Evolutionary conservation across 1,139 yeast species (phyloP), one percentile per base, ranked within the genome.

Genomic region (Suhomyces maxii): DNA sequence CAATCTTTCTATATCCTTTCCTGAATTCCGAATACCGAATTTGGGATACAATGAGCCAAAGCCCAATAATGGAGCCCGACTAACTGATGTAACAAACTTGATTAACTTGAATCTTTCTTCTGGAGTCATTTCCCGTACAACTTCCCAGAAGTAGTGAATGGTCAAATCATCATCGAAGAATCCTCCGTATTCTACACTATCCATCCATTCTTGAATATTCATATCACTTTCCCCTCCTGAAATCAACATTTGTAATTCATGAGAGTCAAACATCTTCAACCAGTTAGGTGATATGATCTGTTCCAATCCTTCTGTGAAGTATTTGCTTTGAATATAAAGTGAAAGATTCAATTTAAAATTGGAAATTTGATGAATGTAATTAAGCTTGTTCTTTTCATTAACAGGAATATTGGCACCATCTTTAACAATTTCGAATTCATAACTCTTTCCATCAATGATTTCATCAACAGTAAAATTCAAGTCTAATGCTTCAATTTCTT

Each of bases 41-140:
- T 73, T 74, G 0, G 99, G 99, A 34, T 68, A 69, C 43, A 95
- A 71, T 7, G 83, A 81, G 3, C 77, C 73, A 63, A 93, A 93
- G 1, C 99, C 99, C 28, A 89, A 73, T 34, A 93, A 70, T 1
- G 99, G 99, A 0, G 97, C 96, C 52, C 93, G 78, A 1, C 96
- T 84, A 1, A 89, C 96, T 0, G 97, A 87, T 0, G 98, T 93
- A 25, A 89, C 97, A 69, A 90, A 93, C 60, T 88, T 86, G 34
- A 91, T 67, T 48, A 93, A 77, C 51, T 80, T 77, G 30, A 79
- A 73, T 53, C 82, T 72, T 49, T 89, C 89, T 14, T 76, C 77
- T 1, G 79, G 71, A 2, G 74, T 62, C 76, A 90, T 80, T 48
- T 88, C 96, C 18, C 71, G 71, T 6, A 93, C 73, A 7, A 89